A percentile compares a stretch with the other conserved stretches of the same genome.
These are phyloP conservation scores for Perkinsus marinus DNA, from an alignment of 169 alveolate species.

Conservation along the genomic window DNA sequence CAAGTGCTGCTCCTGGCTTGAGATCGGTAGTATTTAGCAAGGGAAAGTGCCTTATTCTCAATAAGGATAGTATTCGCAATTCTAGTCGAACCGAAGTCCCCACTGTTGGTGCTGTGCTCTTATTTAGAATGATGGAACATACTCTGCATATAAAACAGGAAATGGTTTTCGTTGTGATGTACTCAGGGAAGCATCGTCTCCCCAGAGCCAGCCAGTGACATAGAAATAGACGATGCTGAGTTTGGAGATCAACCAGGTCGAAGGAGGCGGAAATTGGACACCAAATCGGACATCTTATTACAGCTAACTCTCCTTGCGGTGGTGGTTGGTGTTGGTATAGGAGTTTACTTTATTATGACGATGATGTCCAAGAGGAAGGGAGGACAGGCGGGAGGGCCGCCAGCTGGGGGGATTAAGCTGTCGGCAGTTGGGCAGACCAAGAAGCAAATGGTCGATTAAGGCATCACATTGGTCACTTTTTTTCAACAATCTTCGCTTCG, in stretches of 20 bases:
- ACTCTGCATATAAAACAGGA: too few species aligned
- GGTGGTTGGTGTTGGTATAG: background rate
- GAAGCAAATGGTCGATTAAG: background rate
- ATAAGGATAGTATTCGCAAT: too few species aligned
- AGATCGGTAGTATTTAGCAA: background rate
- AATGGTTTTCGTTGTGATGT: background rate
- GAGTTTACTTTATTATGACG: background rate
- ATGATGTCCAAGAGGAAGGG: background rate
- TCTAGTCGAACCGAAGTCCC: too few species aligned
- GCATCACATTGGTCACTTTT: background rate
- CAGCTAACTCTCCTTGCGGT: background rate
- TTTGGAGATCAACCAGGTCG: background rate
- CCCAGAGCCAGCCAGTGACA: background rate
- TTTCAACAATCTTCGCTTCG: background rate
- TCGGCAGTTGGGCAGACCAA: background rate
- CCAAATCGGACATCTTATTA: background rate
- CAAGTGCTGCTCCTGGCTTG: background rate
- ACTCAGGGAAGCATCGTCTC: background rate
- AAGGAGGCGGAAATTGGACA: background rate
- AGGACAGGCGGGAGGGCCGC: background rate
- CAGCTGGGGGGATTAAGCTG: background rate
- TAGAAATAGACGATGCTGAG: background rate
- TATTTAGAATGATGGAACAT: too few species aligned
- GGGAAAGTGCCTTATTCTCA: too few species aligned
- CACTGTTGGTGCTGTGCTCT: too few species aligned